Evolutionary conservation across 208 protist genomes (phyloP), one percentile per base, ranked within the genome.

Genomic region (Leishmania guyanensis): DNA sequence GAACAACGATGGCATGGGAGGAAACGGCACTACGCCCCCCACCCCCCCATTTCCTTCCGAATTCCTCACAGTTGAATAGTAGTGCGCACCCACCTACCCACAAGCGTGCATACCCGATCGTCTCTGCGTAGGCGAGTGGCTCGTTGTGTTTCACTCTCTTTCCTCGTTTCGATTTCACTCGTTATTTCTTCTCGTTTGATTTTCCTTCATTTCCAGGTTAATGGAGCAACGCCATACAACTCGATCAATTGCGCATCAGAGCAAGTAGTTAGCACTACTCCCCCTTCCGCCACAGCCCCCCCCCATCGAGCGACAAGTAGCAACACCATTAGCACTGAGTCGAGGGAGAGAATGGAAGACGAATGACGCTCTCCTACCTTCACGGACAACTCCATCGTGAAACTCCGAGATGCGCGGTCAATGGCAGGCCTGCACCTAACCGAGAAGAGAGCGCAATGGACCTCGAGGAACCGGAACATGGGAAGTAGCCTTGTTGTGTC

Each of bases 141-240:
- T 53, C 26, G 39, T 26, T 12, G 46, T 46, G 26, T 22, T 10
- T 10, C 43, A 2, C 17, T 17, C 6, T 36, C 46, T 73, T 53
- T 50, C 14, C 26, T 46, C 46, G 26, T 73, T 73, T 48, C 26
- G 68, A 73, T 73, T 29, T 53, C 68, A 73, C 53, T 73, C 29
- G 75, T 73, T 58, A 66, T 81, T 69, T 65, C 36, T 43, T 60
- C 17, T 82, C 66, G 65, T 22, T 56, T 79, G 54, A 78, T 86
- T 77, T 81, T 79, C 51, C 58, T 39, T 69, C 50, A n/a, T 48
- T 71, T 46, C 43, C 43, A 46, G 43, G 43, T 46, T 46, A 46
- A 46, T 46, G 43, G 43, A 46, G 43, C 43, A 46, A 46, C 43
- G 26, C 3, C 26, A 29, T 64, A 5, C 58, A 64, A 64, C 9